Conservation (phyloP, 768 basidiomycete genomes). For the Podaxis rugospora region DNA sequence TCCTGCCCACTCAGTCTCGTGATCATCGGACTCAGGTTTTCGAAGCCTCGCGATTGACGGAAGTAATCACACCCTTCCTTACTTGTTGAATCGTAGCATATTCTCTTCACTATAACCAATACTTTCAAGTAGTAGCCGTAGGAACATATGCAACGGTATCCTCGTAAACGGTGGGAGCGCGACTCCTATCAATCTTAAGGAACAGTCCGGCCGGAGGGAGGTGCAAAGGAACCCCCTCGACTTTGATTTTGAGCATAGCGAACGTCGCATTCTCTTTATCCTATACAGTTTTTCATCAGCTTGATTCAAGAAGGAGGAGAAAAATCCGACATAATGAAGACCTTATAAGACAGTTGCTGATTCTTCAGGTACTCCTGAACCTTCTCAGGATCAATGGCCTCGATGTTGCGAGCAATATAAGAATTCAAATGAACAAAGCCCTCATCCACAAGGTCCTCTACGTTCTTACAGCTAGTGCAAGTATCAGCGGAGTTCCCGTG, state of each 20-base stretch:
- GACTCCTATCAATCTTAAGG: background rate
- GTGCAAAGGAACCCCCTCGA: background rate
- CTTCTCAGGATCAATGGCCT: slow-evolving; percentile 18
- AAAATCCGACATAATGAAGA: background rate
- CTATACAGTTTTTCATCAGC: background rate
- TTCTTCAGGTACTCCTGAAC: background rate
- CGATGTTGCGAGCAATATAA: slow-evolving; percentile 20
- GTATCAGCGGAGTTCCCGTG: slow-evolving; percentile 30
- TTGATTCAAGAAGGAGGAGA: too few relatives aligned
- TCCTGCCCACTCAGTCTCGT: too few relatives aligned
- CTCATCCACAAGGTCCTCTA: slow-evolving; percentile 24
- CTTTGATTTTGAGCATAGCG: background rate
- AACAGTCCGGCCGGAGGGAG: background rate
- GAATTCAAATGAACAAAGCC: slow-evolving; percentile 36
- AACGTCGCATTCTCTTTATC: background rate
- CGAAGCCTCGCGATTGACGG: too few relatives aligned
- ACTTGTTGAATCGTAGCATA: too few relatives aligned
- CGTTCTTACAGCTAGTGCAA: slow-evolving; percentile 37
- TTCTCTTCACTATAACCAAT: background rate
- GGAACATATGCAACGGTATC: background rate
- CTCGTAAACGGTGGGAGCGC: background rate
- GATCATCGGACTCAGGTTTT: too few relatives aligned
- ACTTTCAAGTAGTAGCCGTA: background rate
- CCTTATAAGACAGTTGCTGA: background rate
- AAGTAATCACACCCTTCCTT: too few relatives aligned